Evolutionary conservation across 2,329 filamentous ascomycete species (phyloP).

Genomic region (Apiospora kogelbergensis): DNA sequence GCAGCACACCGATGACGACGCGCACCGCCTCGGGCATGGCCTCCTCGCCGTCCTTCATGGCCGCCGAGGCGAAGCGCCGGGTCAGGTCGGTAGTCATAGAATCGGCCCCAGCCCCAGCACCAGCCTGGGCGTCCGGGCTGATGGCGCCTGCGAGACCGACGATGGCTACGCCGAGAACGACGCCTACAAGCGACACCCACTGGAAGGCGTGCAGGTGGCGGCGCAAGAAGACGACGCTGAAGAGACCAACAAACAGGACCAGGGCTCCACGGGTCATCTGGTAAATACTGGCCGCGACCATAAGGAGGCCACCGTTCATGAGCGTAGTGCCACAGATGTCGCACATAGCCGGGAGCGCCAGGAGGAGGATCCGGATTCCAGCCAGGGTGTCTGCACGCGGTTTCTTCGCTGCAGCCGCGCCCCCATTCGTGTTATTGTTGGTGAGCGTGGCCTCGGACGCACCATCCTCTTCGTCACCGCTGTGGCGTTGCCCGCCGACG

Average conservation of each 20-base stretch:
- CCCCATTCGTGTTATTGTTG: slow-evolving; percentile 49
- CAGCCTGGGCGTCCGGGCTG: slow-evolving; percentile 64
- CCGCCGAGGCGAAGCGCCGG: slow-evolving; percentile 19
- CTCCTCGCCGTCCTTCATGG: slow-evolving; percentile 30
- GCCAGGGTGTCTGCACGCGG: slow-evolving; percentile 54
- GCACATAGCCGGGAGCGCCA: slow-evolving; percentile 85
- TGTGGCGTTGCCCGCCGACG: neutral
- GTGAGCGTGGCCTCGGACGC: slow-evolving; percentile 43
- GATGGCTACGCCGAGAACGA: slow-evolving; percentile 83
- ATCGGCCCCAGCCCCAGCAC: slow-evolving; percentile 31
- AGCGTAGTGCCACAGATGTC: slow-evolving; percentile 94
- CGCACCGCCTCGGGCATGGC: slow-evolving; percentile 52
- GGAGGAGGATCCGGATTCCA: slow-evolving; percentile 70
- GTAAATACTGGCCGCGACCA: slow-evolving; percentile 94
- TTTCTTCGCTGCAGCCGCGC: slow-evolving; percentile 36
- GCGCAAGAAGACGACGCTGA: slow-evolving; percentile 88
- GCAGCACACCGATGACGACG: slow-evolving; percentile 78
- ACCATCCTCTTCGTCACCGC: slow-evolving; percentile 31
- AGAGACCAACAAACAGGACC: slow-evolving; percentile 92
- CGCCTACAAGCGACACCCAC: slow-evolving; percentile 84
- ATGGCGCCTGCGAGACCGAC: slow-evolving; percentile 89
- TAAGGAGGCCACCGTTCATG: slow-evolving; percentile 93
- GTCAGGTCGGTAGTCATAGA: slow-evolving; percentile 29
- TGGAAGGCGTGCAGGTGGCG: slow-evolving; percentile 83
- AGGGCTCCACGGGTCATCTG: slow-evolving; percentile 97